A percentile compares a stretch with the other conserved stretches of the same genome.
These are phyloP conservation scores for Gardenia jasminoides DNA, from an alignment of 257 asterid genomes.

Conservation along the genomic window DNA sequence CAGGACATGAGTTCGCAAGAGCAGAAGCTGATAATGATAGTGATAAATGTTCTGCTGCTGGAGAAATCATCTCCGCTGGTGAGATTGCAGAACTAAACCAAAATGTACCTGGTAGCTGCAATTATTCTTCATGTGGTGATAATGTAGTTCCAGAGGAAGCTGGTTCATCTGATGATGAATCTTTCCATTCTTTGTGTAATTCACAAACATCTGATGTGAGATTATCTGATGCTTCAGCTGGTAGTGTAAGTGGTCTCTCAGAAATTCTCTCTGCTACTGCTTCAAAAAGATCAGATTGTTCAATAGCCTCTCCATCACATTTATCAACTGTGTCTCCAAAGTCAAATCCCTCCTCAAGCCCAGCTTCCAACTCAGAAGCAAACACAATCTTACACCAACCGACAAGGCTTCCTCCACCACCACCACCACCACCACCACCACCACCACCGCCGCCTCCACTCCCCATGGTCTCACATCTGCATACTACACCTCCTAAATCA, in stretches of 20 bases:
- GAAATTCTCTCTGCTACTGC: conserved; percentile 33
- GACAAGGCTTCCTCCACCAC: conserved; percentile 5
- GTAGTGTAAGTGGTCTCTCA: conserved; percentile 37
- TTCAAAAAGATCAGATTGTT: conserved; percentile 17
- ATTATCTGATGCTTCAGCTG: conserved; percentile 61
- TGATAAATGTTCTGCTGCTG: conserved; percentile 27
- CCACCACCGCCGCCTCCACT: conserved; percentile 22
- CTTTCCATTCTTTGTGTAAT: conserved; percentile 69
- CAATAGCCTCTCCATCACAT: conserved; percentile 5
- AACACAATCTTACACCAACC: background rate
- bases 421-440: conserved; percentile 13
- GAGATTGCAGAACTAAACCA: conserved; percentile 39
- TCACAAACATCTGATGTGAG: conserved; percentile 56
- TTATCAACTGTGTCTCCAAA: conserved; percentile 3
- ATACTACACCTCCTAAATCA: conserved; percentile 9
- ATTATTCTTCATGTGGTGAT: conserved; percentile 27
- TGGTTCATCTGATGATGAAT: conserved; percentile 65
- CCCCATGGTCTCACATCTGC: conserved; percentile 17
- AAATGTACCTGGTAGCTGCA: conserved; percentile 16
- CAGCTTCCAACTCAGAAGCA: conserved; percentile 3
- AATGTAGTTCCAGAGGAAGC: conserved; percentile 25
- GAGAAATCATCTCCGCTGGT: conserved; percentile 48
- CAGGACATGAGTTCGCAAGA: conserved; percentile 17
- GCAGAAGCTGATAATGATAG: conserved; percentile 33
- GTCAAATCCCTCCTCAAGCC: background rate